Evolutionary conservation across 2,329 filamentous ascomycete species (phyloP).

Genomic region (Sporothrix globosa): DNA sequence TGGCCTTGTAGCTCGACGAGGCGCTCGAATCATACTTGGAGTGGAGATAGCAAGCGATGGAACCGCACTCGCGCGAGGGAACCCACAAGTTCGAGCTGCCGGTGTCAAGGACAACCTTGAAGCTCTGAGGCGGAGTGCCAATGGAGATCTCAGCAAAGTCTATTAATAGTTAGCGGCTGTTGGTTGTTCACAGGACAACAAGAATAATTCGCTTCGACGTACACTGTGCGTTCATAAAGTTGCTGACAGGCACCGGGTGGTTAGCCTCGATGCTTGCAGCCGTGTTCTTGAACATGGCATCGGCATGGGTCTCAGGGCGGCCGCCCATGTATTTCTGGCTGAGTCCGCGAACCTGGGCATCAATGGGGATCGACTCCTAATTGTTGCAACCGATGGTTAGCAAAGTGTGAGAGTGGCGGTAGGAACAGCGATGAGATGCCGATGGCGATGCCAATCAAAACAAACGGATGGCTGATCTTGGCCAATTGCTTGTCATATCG

Average conservation of each 20-base stretch:
- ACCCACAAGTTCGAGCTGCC: constrained; percentile 99
- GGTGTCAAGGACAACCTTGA: constrained; percentile 98
- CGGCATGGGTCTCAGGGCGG: constrained; percentile 68
- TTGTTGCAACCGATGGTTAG: not conserved
- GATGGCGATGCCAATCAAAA: constrained; percentile 13
- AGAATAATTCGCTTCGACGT: constrained; percentile 48
- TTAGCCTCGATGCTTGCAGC: constrained; percentile 66
- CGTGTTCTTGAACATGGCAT: constrained; percentile 79
- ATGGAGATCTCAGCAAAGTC: constrained; percentile 97
- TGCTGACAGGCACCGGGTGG: constrained; percentile 87
- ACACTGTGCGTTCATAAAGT: constrained; percentile 99
- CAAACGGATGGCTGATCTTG: constrained; percentile 6
- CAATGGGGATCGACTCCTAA: constrained; percentile 76
- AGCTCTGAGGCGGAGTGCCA: constrained; percentile 87
- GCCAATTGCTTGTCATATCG: too few relatives aligned
- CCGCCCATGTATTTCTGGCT: constrained; percentile 96
- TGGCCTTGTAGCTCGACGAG: constrained; percentile 91
- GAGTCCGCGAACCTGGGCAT: constrained; percentile 78
- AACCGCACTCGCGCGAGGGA: constrained; percentile 83
- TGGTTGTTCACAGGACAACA: not conserved
- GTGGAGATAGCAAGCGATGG: constrained; percentile 98
- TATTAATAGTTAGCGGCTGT: constrained; percentile 43
- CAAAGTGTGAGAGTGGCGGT: not conserved
- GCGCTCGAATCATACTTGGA: constrained; percentile 90
- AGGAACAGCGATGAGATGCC: constrained; percentile 5